These are phyloP conservation scores for Hexamita inflata DNA, from an alignment of 208 protist species.

Conservation along the genomic window DNA sequence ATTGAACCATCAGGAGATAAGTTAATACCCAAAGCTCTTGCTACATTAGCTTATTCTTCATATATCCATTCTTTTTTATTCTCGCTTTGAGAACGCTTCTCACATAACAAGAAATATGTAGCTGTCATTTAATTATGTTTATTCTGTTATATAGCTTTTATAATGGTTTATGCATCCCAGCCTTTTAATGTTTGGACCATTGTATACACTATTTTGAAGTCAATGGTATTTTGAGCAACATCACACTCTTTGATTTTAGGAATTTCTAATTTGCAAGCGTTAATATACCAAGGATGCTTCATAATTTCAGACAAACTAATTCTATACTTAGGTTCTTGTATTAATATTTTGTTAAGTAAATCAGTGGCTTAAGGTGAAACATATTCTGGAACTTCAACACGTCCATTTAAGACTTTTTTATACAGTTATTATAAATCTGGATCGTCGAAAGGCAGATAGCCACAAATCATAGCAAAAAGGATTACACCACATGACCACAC, in stretches of 20 bases:
- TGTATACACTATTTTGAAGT: neutral
- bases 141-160: constrained; percentile 25
- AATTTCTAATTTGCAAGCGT: neutral
- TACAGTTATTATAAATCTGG: constrained; percentile 65
- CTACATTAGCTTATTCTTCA: too few relatives aligned
- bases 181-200: neutral
- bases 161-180: neutral
- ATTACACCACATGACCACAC: constrained; percentile 78
- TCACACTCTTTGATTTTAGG: neutral
- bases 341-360: constrained; percentile 54
- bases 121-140: constrained; percentile 35
- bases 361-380: constrained; percentile 40
- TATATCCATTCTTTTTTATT: too few relatives aligned
- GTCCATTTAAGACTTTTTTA: constrained; percentile 66
- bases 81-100: too few relatives aligned
- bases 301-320: constrained; percentile 55
- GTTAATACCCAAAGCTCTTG: too few relatives aligned
- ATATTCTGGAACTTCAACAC: constrained; percentile 44
- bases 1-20: too few relatives aligned
- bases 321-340: constrained; percentile 51
- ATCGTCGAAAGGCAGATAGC: constrained; percentile 73
- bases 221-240: neutral
- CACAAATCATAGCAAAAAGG: constrained; percentile 70
- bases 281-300: constrained; percentile 48
- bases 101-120: constrained; percentile 34